phyloP scores from a whole-genome alignment of 1,139 yeast species.

The Pichia sp. region DNA sequence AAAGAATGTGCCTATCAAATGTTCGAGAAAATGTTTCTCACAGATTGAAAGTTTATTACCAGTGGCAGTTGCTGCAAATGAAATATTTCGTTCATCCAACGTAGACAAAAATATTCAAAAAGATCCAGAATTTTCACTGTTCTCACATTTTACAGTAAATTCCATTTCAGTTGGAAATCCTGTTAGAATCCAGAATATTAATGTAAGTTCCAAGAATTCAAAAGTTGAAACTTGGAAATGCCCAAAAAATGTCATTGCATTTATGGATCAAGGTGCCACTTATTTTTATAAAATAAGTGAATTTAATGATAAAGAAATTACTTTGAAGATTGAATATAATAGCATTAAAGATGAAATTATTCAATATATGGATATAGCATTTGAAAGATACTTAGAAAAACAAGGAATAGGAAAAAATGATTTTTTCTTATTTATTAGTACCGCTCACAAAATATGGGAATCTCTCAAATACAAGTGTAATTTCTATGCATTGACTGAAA shows the following conservation, averaged over 20 bases:
- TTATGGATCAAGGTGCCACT: conserved; percentile 64
- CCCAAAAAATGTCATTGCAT: conserved; percentile 39
- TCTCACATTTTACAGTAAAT: conserved; percentile 64
- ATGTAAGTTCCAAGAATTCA: conserved; percentile 32
- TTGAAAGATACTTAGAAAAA: conserved; percentile 11
- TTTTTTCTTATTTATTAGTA: conserved; percentile 20
- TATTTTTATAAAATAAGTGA: conserved; percentile 48
- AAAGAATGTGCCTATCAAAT: conserved; percentile 2
- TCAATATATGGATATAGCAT: conserved; percentile 18
- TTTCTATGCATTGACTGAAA: conserved; percentile 34
- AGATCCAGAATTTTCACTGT: conserved; percentile 30
- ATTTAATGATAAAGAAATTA: conserved; percentile 35
- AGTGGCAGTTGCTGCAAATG: conserved; percentile 71
- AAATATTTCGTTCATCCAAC: conserved; percentile 52
- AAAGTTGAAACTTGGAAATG: conserved; percentile 23
- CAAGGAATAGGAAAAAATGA: conserved; percentile 1
- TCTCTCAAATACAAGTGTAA: conserved; percentile 35
- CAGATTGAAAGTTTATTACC: conserved; percentile 47
- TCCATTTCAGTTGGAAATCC: conserved; percentile 50
- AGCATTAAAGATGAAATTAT: conserved; percentile 41
- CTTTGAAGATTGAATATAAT: conserved; percentile 40
- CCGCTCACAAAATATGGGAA: conserved; percentile 29
- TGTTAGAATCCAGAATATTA: conserved; percentile 43
- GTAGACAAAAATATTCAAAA: neutral
- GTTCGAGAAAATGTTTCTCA: conserved; percentile 16